Conservation (phyloP, 305 asterid genomes). For the Solanum hybrid region DNA sequence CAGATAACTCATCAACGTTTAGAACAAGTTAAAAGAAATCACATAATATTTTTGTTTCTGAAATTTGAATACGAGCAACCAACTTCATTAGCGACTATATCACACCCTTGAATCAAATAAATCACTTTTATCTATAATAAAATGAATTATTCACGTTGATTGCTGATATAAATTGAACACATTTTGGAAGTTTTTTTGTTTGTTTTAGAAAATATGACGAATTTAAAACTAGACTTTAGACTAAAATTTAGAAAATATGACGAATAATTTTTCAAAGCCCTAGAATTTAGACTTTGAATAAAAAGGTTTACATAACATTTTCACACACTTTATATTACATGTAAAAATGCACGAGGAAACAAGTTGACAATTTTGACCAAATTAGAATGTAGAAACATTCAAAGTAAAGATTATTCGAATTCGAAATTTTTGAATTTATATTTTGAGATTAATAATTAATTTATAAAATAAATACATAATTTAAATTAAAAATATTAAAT, state of each 20-base stretch:
- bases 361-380: not conserved
- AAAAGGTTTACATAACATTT: not conserved
- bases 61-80: not conserved
- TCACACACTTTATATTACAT: not conserved
- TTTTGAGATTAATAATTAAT: not conserved
- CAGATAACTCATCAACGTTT: not conserved
- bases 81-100: not conserved
- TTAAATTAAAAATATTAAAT: not conserved
- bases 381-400: not conserved
- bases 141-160: not conserved
- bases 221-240: not conserved
- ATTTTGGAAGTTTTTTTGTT: not conserved
- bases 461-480: not conserved
- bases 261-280: not conserved
- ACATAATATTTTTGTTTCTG: not conserved
- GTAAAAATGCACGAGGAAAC: not conserved
- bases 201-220: not conserved
- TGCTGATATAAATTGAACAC: not conserved
- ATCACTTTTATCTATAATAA: not conserved
- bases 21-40: not conserved
- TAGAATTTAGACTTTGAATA: not conserved
- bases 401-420: not conserved
- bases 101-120: not conserved
- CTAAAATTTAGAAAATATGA: not conserved
- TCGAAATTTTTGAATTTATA: no score